Base-by-base conservation (phyloP, 805 yeast species). In the Candida michaelii region DNA sequence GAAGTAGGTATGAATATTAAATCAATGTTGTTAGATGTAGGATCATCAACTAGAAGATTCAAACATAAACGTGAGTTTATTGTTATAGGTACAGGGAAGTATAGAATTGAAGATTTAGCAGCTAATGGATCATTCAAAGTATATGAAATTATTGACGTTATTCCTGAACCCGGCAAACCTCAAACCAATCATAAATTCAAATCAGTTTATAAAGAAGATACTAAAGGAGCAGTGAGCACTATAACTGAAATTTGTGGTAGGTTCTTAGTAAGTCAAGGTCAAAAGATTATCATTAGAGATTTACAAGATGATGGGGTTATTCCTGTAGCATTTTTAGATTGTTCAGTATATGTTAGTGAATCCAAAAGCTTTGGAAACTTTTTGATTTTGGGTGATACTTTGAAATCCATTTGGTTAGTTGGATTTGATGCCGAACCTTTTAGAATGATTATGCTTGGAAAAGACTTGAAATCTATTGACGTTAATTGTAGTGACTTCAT, bases 341-440 rank as follows among this genome's bases (percentile, higher is more conserved):
- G 89, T n/a, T 79, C 89, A 1, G 79, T 89, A 0, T 88, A 79
- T 59, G 80, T 88, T 2, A 73, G 85, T 5, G 95, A 87, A 50
- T 76, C 88, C 12, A 90, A 90, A 62, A 74, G 89, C 49, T 80
- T 89, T 58, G 90, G 95, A 30, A 88, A 90, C 59, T 65, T 91
- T 53, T 59, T 91, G n/a, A 54, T 89, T 1, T 63, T 89, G 13
- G 95, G 95, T 14, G 99, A 93, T 61, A 69, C 87, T 0, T 72
- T 81, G 62, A 84, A 86, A 52, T 79, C 89, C 51, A 71, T 88
- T 3, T 81, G 89, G 70, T 71, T 93, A 43, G 81, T 83, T 21
- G 97, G 97, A 1, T 90, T 89, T 64, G 96, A 89, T 60, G 91
- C 95, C 2, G 97, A 91, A 54, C 99, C 99, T 0, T 90, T 87